phyloP scores from a whole-genome alignment of 305 asterid species.

The Solanum hybrid region DNA sequence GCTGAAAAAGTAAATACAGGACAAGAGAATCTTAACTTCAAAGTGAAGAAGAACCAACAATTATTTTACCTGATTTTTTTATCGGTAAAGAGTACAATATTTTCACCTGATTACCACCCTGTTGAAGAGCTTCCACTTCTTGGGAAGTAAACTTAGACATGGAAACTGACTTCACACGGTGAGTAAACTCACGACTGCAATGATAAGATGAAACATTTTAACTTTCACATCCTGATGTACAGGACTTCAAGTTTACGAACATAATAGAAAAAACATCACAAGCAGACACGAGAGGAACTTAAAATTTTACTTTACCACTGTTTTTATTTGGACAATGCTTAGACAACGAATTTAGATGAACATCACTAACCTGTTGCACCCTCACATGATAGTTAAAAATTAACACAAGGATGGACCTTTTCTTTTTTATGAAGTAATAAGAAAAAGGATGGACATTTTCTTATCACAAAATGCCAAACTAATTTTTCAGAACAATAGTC shows the following conservation, averaged over 20 bases:
- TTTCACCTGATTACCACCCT: conserved; percentile 84
- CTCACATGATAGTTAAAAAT: neutral
- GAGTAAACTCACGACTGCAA: conserved; percentile 93
- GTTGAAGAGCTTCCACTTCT: conserved; percentile 93
- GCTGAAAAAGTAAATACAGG: conserved; percentile 35
- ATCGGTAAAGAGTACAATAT: neutral
- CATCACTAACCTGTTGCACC: neutral
- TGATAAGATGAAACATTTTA: conserved; percentile 6
- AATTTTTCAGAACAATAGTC: neutral
- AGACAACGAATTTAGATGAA: neutral
- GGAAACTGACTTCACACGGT: conserved; percentile 93
- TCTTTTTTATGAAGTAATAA: neutral
- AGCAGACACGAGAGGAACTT: neutral
- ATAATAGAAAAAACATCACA: neutral
- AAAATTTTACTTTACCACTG: neutral
- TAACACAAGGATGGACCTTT: neutral
- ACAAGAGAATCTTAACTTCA: conserved; percentile 3
- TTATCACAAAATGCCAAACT: neutral
- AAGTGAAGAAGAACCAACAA: conserved; percentile 4
- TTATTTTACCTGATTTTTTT: neutral
- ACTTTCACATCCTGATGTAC: neutral
- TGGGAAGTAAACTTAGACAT: conserved; percentile 86
- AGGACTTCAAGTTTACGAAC: neutral
- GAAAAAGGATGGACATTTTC: neutral
- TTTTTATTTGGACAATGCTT: neutral